Base-by-base conservation (phyloP, 2,329 filamentous ascomycete genomes). In the Clonostachys chloroleuca region DNA sequence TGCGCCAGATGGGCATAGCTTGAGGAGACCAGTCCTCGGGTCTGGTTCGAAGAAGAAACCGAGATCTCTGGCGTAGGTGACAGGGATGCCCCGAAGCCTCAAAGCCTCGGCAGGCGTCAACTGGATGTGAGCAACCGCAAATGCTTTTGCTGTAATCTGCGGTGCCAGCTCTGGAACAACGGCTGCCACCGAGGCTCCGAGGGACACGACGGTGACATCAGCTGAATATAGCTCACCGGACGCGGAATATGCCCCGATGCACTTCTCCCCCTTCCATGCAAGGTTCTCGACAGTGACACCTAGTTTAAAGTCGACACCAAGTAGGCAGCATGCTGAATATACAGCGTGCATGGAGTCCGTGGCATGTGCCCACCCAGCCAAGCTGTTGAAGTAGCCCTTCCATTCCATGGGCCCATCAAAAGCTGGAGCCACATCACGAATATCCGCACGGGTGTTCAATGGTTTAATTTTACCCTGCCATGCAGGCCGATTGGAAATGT, bases 41-140 rank as follows among this genome's bases (percentile, higher is more conserved):
- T 85, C 81, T 0, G 82, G 81, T 59, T 85, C 82, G 14, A 85
- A 85, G 62, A 83, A 80, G 66, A 85, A 85, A 0, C 81, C 81
- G 0, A 84, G 63, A 50, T 85, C 81, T 3, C 81, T 73, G 2
- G 76, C 75, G 45, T 83, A 81, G 1, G 76, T 81, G 1, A 83
- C 77, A 0, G 82, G 81, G 12, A 85, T 79, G 3, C 77, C 77
- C 3, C 74, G 71, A 2, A 86, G 70, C 6, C 62, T 63, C 4
- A 72, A 68, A 0, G 75, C 72, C 58, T 86, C 81, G 1, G 72
- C 69, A 6, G 75, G 68, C 0, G 71, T 80, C 2, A 85, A 68
- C 43, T 77, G 73, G 3, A 84, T 66, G 54, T 85, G 81, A 0
- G 76, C 80, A 2, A 86, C 73, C 1, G 76, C 74, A 77, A 79